phyloP scores from a whole-genome alignment of 2,329 filamentous ascomycete species.

The Aspergillus ochraceoroseus region DNA sequence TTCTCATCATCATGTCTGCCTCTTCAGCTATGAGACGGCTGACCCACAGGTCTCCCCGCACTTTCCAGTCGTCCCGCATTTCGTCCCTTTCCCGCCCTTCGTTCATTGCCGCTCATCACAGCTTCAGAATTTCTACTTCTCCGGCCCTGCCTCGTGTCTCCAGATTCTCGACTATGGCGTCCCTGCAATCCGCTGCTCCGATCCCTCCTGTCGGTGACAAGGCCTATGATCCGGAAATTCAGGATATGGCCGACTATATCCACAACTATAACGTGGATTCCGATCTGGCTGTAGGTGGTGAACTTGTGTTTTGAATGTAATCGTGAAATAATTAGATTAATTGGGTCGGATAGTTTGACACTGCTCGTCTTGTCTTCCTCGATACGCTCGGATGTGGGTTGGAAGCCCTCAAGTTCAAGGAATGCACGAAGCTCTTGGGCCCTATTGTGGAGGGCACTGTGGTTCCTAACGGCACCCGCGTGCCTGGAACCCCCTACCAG shows the following conservation, averaged over 20 bases:
- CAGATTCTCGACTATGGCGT: constrained; percentile 43
- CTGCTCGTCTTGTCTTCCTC: constrained; percentile 91
- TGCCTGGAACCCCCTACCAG: constrained; percentile 88
- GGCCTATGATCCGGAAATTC: constrained; percentile 86
- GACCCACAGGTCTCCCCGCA: constrained; percentile 40
- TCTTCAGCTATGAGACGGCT: constrained; percentile 41
- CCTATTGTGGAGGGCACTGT: constrained; percentile 84
- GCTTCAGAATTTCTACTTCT: constrained; percentile 13
- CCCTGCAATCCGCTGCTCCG: constrained; percentile 39
- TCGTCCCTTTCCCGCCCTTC: constrained; percentile 39
- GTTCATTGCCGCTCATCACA: constrained; percentile 16
- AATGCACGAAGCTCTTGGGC: constrained; percentile 91
- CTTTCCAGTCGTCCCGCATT: constrained; percentile 47
- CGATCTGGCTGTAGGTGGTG: constrained; percentile 73
- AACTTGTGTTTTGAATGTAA: too few species aligned
- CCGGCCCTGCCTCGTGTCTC: constrained; percentile 26
- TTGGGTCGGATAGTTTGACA: constrained; percentile 84
- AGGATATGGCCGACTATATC: constrained; percentile 91
- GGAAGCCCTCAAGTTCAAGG: constrained; percentile 89
- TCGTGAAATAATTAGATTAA: too few species aligned
- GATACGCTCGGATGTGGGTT: constrained; percentile 96
- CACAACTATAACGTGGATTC: constrained; percentile 88
- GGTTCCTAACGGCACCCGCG: constrained; percentile 85
- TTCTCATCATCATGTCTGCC: constrained; percentile 35
- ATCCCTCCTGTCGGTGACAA: constrained; percentile 35